Base-by-base conservation (phyloP, 345 rosid genomes). In the Boechera retrofracta region DNA sequence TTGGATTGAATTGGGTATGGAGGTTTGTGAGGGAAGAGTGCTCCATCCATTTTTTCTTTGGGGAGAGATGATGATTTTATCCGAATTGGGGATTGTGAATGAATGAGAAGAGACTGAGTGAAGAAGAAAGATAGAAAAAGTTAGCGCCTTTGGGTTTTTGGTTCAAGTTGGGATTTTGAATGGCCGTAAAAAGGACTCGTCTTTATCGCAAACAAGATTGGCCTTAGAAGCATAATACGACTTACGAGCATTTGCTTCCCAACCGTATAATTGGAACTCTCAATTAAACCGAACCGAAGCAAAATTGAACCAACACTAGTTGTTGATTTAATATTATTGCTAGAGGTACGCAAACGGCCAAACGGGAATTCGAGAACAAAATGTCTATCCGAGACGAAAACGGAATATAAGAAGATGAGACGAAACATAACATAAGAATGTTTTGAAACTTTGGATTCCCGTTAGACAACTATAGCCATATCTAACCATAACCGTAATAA, bases 1-100 rank as follows among this genome's bases (percentile, higher is more conserved):
- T 81, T 86, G 11, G 80, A 31, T 31, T 87, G 90, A 57, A 81
- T 62, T 54, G 93, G 85, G 64, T 78, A 81, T 1, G 81, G 69
- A 15, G 97, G 98, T 76, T 84, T 83, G 77, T 67, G 84, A 29
- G 95, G 92, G 59, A 89, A 79, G 81, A 91, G 76, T 26, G 83
- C 49, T 24, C 92, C 89, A 72, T 93, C 98, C 98, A 93, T 93
- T 69, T 12, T 93, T 68, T 36, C 6, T 35, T 38, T 8, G 7
- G 15, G n/a, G 7, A 8, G 9, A 11, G 15, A 42, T 42, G 45
- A 42, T 38, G 41, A 48, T 16, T 59, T 66, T 66, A 78, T 72
- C 77, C 31, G 79, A 75, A 38, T 56, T 58, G 76, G 5, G 12
- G 52, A 42, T 42, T 35, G 24, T 64, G 44, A 3, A 41, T 10